These are phyloP conservation scores for Phaeomoniella chlamydospora DNA, from an alignment of 2,329 filamentous ascomycete genomes.

Conservation along the genomic window DNA sequence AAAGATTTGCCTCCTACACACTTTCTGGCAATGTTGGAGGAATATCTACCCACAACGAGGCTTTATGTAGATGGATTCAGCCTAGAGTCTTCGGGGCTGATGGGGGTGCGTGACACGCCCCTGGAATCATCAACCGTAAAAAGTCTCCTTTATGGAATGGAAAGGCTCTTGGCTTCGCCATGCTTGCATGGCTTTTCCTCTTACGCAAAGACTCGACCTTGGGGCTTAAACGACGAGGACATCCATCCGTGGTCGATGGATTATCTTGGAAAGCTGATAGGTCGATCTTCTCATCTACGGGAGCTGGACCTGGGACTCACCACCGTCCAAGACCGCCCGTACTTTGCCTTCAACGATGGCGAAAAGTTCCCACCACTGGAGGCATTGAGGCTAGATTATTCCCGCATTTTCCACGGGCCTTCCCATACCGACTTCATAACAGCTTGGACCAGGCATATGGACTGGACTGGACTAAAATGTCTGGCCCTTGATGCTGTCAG, in stretches of 20 bases:
- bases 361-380: neutral
- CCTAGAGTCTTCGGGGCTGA: too few relatives aligned
- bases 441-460: neutral
- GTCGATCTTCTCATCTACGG: neutral
- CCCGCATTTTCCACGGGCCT: neutral
- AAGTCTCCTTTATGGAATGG: neutral
- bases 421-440: neutral
- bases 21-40: neutral
- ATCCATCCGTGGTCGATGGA: neutral
- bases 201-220: neutral
- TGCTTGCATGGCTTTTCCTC: neutral
- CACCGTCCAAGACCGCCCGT: neutral
- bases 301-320: neutral
- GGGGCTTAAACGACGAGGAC: neutral
- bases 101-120: too few relatives aligned
- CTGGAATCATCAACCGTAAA: too few relatives aligned
- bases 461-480: neutral
- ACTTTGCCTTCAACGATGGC: neutral
- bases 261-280: neutral
- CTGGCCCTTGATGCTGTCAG: neutral
- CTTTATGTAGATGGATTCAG: neutral
- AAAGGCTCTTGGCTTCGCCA: neutral
- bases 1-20: neutral
- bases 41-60: neutral
- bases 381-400: neutral